These are phyloP conservation scores for Eurotiales sp. DNA, from an alignment of 2,329 filamentous ascomycete species.

Conservation along the genomic window DNA sequence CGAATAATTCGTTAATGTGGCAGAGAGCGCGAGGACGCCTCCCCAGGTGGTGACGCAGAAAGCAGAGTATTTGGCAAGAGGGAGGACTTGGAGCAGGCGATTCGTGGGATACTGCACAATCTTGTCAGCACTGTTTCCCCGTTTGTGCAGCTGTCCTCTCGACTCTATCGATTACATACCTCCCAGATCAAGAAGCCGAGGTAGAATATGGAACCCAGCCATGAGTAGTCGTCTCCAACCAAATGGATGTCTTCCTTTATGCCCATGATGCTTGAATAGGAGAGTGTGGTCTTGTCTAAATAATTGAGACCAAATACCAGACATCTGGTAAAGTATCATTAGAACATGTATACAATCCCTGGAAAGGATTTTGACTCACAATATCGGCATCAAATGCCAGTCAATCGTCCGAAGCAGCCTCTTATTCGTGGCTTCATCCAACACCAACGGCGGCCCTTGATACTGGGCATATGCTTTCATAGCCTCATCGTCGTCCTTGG, in stretches of 20 bases:
- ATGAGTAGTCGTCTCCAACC: neutral
- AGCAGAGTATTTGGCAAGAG: constrained; percentile 1
- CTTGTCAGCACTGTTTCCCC: neutral
- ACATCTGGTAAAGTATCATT: neutral
- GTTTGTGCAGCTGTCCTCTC: too few species aligned
- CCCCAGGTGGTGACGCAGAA: neutral
- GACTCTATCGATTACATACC: neutral
- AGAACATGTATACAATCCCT: neutral
- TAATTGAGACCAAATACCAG: constrained; percentile 1
- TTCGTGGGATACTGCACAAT: neutral
- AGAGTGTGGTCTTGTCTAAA: neutral
- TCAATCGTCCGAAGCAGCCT: constrained; percentile 56
- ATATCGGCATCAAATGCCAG: constrained; percentile 52
- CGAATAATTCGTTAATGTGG: neutral
- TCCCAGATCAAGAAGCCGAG: neutral
- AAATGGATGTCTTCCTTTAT: neutral
- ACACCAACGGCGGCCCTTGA: constrained; percentile 45
- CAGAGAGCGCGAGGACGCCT: neutral
- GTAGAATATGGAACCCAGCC: neutral
- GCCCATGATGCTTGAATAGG: neutral
- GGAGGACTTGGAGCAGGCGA: neutral
- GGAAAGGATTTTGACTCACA: neutral
- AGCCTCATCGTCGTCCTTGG: constrained; percentile 54
- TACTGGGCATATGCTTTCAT: constrained; percentile 50
- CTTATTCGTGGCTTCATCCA: constrained; percentile 53